Evolutionary conservation across 1,284 basidiomycete species (phyloP), one percentile per base, ranked within the genome.

Genomic region (Cryptococcus maquisensis): DNA sequence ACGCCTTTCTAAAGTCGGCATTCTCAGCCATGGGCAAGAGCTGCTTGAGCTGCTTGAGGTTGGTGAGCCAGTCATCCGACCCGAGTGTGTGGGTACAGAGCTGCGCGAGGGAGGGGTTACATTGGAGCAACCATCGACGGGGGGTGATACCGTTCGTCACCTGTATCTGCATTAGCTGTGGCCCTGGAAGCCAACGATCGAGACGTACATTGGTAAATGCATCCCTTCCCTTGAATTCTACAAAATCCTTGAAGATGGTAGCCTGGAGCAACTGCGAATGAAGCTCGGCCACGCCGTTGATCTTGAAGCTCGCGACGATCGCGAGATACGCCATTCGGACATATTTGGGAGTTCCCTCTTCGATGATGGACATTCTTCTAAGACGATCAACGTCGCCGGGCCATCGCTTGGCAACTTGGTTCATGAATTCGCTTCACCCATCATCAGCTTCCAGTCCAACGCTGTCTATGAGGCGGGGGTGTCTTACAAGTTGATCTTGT

Each of bases 271-370:
- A 70, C 56, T 76, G 74, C 20, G 75, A 78, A 68, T 80, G 79
- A 1, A 89, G 84, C 79, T 93, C 92, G n/a, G 93, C 92, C 21
- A 96, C 93, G 71, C 93, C 92, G 67, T 96, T 96, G 67, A 94
- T 87, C 65, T 88, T 92, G 70, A 77, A 78, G 13, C 76, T 78
- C 5, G 79, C 87, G 79, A 79, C 87, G 84, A 71, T 86, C 49
- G 79, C 79, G 24, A 77, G 65, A 54, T 70, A 83, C 9, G 90
- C 90, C 91, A 94, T 95, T 64, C 91, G 83, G 54, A 95, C 82
- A 66, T 88, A 83, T 76, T 93, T 85, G 18, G 88, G 88, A 57
- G 81, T 76, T 18, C 88, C 87, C 83, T 93, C 89, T 77, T 95
- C 88, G 62, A 96, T 93, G 66, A 96, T 79, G 3, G 86, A 89